A percentile compares a stretch with the other conserved stretches of the same genome.
Conservation (phyloP, 2,329 filamentous ascomycete genomes). For the Sclerotinia minor region DNA sequence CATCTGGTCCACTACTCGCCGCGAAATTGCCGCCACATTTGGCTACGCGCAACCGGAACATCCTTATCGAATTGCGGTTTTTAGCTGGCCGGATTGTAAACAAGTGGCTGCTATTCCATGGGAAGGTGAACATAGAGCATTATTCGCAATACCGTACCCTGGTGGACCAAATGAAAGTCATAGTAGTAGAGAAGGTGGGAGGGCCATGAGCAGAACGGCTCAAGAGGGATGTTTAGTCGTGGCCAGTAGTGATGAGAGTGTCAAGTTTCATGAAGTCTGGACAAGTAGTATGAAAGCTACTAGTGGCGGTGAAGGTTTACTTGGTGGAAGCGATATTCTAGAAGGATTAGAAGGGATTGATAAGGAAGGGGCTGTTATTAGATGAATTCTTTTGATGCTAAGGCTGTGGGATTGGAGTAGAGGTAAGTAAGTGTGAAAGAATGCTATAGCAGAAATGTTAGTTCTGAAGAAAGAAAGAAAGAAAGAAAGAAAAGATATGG, state of each 20-base stretch:
- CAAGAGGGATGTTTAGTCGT: constrained; percentile 86
- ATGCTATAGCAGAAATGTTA: no score
- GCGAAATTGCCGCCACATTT: constrained; percentile 91
- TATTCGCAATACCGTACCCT: constrained; percentile 88
- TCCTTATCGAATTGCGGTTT: constrained; percentile 84
- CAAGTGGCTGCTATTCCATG: constrained; percentile 84
- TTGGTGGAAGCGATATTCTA: constrained; percentile 83
- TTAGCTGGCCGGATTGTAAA: constrained; percentile 88
- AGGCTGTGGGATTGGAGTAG: not conserved
- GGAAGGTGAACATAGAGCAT: constrained; percentile 74
- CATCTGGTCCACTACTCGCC: constrained; percentile 81
- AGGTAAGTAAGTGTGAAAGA: not conserved
- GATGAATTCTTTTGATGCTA: constrained; percentile 44
- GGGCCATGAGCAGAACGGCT: constrained; percentile 55
- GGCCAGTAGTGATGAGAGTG: constrained; percentile 84
- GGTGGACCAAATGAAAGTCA: constrained; percentile 51
- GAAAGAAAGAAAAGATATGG: not conserved
- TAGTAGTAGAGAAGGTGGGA: constrained; percentile 50
- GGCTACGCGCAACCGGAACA: constrained; percentile 92
- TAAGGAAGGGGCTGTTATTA: constrained; percentile 70
- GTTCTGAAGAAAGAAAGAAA: not conserved
- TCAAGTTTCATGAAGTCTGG: constrained; percentile 98
- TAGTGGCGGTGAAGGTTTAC: constrained; percentile 56
- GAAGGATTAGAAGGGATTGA: constrained; percentile 80
- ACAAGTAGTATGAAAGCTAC: constrained; percentile 59